A percentile compares a stretch with the other conserved stretches of the same genome.
phyloP scores from a whole-genome alignment of 2,329 filamentous ascomycete genomes.

The Clarireedia monteithiana region DNA sequence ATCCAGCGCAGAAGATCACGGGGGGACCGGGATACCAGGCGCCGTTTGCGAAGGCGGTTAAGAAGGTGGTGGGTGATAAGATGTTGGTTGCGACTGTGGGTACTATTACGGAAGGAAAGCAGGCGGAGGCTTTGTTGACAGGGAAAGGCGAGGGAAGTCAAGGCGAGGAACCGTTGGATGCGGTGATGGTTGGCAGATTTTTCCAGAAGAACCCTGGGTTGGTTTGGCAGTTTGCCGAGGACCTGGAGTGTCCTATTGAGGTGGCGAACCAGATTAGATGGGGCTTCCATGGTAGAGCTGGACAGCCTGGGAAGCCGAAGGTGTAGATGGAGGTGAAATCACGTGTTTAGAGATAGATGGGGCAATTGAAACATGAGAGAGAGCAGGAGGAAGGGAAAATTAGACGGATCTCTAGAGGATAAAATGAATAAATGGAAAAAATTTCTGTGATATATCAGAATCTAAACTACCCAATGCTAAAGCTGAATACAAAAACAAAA shows the following conservation, averaged over 20 bases:
- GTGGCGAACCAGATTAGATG: conserved; percentile 48
- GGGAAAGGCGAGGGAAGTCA: conserved; percentile 34
- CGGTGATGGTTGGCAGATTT: conserved; percentile 41
- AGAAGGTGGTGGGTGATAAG: conserved; percentile 61
- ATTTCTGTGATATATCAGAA: too few species aligned
- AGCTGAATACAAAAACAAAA: too few species aligned
- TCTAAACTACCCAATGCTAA: too few species aligned
- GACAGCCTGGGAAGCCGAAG: neutral
- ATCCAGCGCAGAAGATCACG: conserved; percentile 49
- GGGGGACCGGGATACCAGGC: conserved; percentile 61
- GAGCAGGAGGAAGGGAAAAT: too few species aligned
- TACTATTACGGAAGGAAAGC: conserved; percentile 36
- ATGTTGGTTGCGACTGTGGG: conserved; percentile 41
- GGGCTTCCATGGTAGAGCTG: conserved; percentile 40
- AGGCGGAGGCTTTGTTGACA: conserved; percentile 41
- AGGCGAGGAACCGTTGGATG: conserved; percentile 39
- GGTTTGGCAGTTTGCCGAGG: conserved; percentile 48
- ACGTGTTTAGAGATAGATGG: neutral
- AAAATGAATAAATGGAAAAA: too few species aligned
- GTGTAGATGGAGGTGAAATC: neutral
- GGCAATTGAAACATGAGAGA: too few species aligned
- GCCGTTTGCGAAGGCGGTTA: conserved; percentile 61
- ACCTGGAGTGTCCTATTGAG: conserved; percentile 39
- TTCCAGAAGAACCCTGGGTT: conserved; percentile 53
- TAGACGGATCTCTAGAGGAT: too few species aligned